Evolutionary conservation across 805 yeast genomes (phyloP).

Genomic region (Candida parachauliodes): DNA sequence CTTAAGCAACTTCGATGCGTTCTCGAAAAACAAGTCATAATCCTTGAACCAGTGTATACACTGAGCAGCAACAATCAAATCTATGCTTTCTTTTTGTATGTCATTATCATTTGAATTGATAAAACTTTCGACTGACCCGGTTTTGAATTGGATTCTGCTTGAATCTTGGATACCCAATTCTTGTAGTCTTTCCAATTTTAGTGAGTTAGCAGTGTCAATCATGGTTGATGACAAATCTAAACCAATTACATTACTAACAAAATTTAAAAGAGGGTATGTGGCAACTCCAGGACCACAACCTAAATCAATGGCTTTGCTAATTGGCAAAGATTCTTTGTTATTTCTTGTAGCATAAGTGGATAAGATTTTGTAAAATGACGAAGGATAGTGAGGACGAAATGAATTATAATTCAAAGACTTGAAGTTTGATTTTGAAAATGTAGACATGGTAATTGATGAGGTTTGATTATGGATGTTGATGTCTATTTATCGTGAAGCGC

Average conservation of each 20-base stretch:
- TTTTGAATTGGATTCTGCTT: conserved; percentile 25
- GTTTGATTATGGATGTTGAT: too few species aligned
- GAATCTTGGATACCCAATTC: conserved; percentile 23
- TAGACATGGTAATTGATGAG: too few species aligned
- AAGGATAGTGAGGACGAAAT: conserved; percentile 42
- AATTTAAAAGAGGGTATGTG: conserved; percentile 39
- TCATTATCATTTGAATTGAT: conserved; percentile 13
- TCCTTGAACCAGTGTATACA: conserved; percentile 42
- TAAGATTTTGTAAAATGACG: conserved; percentile 31
- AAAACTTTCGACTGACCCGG: conserved; percentile 32
- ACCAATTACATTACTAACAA: conserved; percentile 39
- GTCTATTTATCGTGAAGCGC: too few species aligned
- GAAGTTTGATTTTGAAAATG: conserved; percentile 30
- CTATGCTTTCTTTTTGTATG: conserved; percentile 19
- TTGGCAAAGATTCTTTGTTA: conserved; percentile 11
- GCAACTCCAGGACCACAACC: conserved; percentile 59
- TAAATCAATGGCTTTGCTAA: conserved; percentile 30
- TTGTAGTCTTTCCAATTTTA: conserved; percentile 20
- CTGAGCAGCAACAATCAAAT: conserved; percentile 41
- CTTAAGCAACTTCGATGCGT: conserved; percentile 32
- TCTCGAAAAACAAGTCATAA: conserved; percentile 27
- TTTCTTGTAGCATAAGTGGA: conserved; percentile 21
- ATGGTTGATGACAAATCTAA: conserved; percentile 46
- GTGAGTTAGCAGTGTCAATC: conserved; percentile 41
- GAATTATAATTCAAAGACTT: conserved; percentile 33